Percentiles rank a stretch among this genome's conserved stretches.
phyloP scores from a whole-genome alignment of 192 early-diverging fungal species.

The Phycomyces blakesleeanus region DNA sequence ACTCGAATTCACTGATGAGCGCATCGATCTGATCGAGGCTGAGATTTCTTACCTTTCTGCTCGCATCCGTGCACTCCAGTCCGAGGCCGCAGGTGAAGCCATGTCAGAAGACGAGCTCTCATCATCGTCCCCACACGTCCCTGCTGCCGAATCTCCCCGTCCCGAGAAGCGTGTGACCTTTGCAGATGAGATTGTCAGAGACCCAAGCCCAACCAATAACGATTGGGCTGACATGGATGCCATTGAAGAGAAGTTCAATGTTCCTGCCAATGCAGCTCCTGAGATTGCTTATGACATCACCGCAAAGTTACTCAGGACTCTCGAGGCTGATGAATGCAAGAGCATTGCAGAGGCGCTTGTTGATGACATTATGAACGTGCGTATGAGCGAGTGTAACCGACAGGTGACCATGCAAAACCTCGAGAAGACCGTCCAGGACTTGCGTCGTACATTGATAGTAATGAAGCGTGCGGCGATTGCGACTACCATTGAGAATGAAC shows the following conservation, averaged over 20 bases:
- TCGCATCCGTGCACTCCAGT: slow-evolving; percentile 49
- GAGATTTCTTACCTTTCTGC: slow-evolving; percentile 57
- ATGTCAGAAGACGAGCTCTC: slow-evolving; percentile 18
- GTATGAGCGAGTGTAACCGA: slow-evolving; percentile 45
- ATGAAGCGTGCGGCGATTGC: slow-evolving; percentile 58
- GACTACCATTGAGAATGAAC: slow-evolving; percentile 31
- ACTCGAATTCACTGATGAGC: slow-evolving; percentile 54
- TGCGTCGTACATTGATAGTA: slow-evolving; percentile 51
- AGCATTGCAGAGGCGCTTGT: slow-evolving; percentile 54
- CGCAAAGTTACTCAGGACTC: slow-evolving; percentile 43
- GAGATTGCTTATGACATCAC: slow-evolving; percentile 49
- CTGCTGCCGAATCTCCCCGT: not conserved
- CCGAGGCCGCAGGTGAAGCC: slow-evolving; percentile 39
- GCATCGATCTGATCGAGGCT: slow-evolving; percentile 51
- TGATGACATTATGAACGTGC: slow-evolving; percentile 52
- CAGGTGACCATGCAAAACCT: slow-evolving; percentile 47
- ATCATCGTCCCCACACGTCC: too few species aligned
- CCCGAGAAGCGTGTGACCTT: slow-evolving; percentile 33
- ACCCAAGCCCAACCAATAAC: slow-evolving; percentile 16
- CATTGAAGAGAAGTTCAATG: slow-evolving; percentile 34
- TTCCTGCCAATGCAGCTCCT: slow-evolving; percentile 39
- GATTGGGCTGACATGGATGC: slow-evolving; percentile 37
- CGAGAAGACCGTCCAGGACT: slow-evolving; percentile 50
- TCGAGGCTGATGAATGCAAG: slow-evolving; percentile 46
- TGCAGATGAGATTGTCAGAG: slow-evolving; percentile 35